These are phyloP conservation scores for Trichaptum fuscoviolaceum DNA, from an alignment of 768 basidiomycete species.

Conservation along the genomic window DNA sequence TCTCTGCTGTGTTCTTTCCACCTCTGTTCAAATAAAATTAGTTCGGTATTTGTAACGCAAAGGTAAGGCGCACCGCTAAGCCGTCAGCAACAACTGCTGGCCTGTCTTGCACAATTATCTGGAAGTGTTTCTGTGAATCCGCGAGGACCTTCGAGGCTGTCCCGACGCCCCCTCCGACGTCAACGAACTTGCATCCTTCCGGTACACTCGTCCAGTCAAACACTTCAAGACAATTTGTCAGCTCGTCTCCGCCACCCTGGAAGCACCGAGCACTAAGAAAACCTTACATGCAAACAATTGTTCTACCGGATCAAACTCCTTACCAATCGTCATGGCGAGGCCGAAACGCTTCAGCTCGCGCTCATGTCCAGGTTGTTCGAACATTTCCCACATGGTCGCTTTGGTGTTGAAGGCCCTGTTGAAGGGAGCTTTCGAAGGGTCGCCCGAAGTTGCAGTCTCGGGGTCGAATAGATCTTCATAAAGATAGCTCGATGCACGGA, in stretches of 20 bases:
- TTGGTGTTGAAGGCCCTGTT: constrained; percentile 21
- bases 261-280: no score
- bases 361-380: constrained; percentile 21
- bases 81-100: constrained; percentile 19
- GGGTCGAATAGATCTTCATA: constrained; percentile 20
- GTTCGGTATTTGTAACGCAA: background rate
- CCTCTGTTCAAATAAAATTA: background rate
- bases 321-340: constrained; percentile 23
- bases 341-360: constrained; percentile 23
- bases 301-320: constrained; percentile 9
- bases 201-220: constrained; percentile 24
- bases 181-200: constrained; percentile 22
- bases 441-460: constrained; percentile 21
- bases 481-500: constrained; percentile 10
- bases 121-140: constrained; percentile 17
- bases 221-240: constrained; percentile 14
- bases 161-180: constrained; percentile 30
- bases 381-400: constrained; percentile 23
- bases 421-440: constrained; percentile 21
- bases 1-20: constrained; percentile 10
- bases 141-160: constrained; percentile 19
- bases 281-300: constrained; percentile 9
- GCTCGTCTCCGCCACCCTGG: no score
- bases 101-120: constrained; percentile 28
- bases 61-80: background rate